Percentiles rank a stretch among this genome's conserved stretches.
Evolutionary conservation across 371 early-diverging fungal species (phyloP).

Genomic region (Mortierella sp.): DNA sequence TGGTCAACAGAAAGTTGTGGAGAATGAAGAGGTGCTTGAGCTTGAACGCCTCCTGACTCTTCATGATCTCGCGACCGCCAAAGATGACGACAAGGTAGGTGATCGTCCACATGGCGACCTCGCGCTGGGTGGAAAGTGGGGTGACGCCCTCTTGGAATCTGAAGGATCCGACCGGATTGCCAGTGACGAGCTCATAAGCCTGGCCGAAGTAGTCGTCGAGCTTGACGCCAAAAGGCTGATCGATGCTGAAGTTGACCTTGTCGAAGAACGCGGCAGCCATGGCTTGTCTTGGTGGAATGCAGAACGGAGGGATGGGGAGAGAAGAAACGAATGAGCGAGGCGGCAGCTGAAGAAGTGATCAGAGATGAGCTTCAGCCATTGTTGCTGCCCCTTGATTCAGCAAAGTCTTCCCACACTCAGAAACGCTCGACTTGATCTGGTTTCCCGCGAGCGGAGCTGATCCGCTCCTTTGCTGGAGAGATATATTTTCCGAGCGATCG

Average conservation of each 20-base stretch:
- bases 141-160: constrained; percentile 69
- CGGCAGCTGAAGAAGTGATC: constrained; percentile 1
- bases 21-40: constrained; percentile 72
- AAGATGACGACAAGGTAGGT: constrained; percentile 78
- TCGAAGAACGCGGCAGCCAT: constrained; percentile 53
- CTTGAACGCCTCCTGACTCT: constrained; percentile 68
- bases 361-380: constrained; percentile 6
- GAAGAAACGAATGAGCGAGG: background rate
- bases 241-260: constrained; percentile 59
- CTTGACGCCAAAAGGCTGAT: constrained; percentile 66
- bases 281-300: constrained; percentile 11
- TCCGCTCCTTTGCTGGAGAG: no score
- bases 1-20: constrained; percentile 81
- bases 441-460: no score
- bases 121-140: constrained; percentile 72
- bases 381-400: background rate
- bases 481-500: no score
- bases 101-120: constrained; percentile 64
- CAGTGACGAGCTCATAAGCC: constrained; percentile 59
- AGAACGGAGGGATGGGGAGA: constrained; percentile 6
- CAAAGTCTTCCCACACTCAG: no score
- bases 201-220: constrained; percentile 62
- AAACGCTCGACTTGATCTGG: no score
- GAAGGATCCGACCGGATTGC: constrained; percentile 61
- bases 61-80: constrained; percentile 77